These are phyloP conservation scores for Gnomoniopsis sp. DNA, from an alignment of 2,329 filamentous ascomycete genomes.

Conservation along the genomic window DNA sequence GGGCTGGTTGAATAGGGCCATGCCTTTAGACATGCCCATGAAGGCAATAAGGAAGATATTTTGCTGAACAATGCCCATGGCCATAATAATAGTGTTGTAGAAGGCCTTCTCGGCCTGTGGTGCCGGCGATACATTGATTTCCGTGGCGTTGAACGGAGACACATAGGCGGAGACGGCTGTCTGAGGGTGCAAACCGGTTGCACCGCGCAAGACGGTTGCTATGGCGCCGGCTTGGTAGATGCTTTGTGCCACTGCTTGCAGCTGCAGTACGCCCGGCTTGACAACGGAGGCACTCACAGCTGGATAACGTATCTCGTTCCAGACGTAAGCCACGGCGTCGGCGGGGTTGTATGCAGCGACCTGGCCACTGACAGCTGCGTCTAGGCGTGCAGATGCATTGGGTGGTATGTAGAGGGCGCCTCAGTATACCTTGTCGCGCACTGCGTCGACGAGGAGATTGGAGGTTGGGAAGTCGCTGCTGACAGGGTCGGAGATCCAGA, in stretches of 20 bases:
- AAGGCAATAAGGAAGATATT: conserved; percentile 29
- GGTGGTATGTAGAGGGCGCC: conserved; percentile 31
- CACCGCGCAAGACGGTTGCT: conserved; percentile 21
- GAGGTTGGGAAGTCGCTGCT: conserved; percentile 25
- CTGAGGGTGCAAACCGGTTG: background rate
- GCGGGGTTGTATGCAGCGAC: conserved; percentile 29
- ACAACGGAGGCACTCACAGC: conserved; percentile 28
- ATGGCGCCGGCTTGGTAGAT: conserved; percentile 24
- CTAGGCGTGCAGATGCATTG: conserved; percentile 30
- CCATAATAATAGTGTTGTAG: conserved; percentile 37
- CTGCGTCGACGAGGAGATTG: conserved; percentile 26
- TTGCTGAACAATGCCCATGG: conserved; percentile 32
- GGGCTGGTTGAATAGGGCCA: conserved; percentile 21
- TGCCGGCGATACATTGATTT: conserved; percentile 29
- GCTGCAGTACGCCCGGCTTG: conserved; percentile 25
- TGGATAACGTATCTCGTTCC: conserved; percentile 34
- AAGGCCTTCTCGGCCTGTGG: conserved; percentile 31
- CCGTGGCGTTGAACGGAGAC: conserved; percentile 29
- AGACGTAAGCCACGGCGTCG: conserved; percentile 32
- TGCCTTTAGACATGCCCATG: conserved; percentile 22
- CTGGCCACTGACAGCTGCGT: conserved; percentile 25
- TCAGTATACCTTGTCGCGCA: conserved; percentile 36
- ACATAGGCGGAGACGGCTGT: conserved; percentile 29
- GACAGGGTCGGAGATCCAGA: conserved; percentile 20
- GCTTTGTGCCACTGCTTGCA: conserved; percentile 24